Evolutionary conservation across 2,329 filamentous ascomycete genomes (phyloP).

Genomic region (Phoma sp.): DNA sequence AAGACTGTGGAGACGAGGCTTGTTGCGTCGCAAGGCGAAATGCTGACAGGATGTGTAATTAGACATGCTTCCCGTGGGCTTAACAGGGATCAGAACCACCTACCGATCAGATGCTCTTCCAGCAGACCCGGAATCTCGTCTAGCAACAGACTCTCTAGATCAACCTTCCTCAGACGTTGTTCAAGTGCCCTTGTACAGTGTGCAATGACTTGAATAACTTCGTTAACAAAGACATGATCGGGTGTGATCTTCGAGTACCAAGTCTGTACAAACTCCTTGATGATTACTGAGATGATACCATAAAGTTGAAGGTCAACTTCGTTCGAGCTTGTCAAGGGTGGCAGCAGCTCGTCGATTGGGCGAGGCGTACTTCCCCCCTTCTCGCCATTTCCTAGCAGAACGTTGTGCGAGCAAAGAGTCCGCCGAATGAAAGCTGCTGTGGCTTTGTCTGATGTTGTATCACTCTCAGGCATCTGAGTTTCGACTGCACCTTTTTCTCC

Average conservation of each 20-base stretch:
- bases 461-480: constrained; percentile 34
- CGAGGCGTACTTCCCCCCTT: constrained; percentile 64
- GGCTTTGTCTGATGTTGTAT: constrained; percentile 74
- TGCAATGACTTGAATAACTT: constrained; percentile 88
- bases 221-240: constrained; percentile 85
- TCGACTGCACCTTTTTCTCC: constrained; percentile 28
- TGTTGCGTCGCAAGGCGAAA: constrained; percentile 72
- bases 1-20: constrained; percentile 64
- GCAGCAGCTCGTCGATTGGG: constrained; percentile 82
- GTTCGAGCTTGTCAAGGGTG: constrained; percentile 91
- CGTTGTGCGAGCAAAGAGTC: constrained; percentile 76
- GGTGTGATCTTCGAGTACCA: constrained; percentile 96
- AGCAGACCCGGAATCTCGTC: constrained; percentile 88
- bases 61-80: constrained; percentile 28
- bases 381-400: constrained; percentile 58
- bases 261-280: constrained; percentile 87
- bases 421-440: constrained; percentile 83
- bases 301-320: constrained; percentile 94
- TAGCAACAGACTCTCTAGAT: constrained; percentile 81
- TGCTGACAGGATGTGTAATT: constrained; percentile 59
- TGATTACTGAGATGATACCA: constrained; percentile 85
- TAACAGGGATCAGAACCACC: constrained; percentile 37
- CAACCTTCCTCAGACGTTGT: constrained; percentile 81
- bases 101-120: constrained; percentile 81
- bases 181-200: constrained; percentile 90